Percentiles rank a stretch among this genome's conserved stretches.
Evolutionary conservation across 1,284 basidiomycete species (phyloP).

Genomic region (Apiotrichum veenhuisii): DNA sequence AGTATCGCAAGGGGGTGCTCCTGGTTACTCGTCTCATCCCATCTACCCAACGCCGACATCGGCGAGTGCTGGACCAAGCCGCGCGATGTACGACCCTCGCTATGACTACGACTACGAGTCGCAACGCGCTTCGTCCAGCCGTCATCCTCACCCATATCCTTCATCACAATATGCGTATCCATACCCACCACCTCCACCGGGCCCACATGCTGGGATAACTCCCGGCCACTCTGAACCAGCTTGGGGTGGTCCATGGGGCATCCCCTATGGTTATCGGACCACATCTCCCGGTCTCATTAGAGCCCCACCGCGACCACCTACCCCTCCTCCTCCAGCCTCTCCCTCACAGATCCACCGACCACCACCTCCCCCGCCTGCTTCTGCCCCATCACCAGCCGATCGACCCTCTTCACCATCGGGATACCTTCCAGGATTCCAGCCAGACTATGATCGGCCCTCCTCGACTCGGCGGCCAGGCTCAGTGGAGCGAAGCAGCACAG

Average conservation of each 20-base stretch:
- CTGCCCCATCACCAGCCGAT: slow-evolving; percentile 7
- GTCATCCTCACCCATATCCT: too few relatives aligned
- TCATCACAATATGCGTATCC: too few relatives aligned
- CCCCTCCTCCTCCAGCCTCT: slow-evolving; percentile 15
- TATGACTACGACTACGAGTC: too few relatives aligned
- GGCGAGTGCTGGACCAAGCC: too few relatives aligned
- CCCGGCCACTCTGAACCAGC: background rate
- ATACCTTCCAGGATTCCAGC: slow-evolving; percentile 17
- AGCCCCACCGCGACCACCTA: background rate
- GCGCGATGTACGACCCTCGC: too few relatives aligned
- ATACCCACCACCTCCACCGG: too few relatives aligned
- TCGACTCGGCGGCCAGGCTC: slow-evolving; percentile 1
- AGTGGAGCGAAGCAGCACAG: slow-evolving; percentile 4
- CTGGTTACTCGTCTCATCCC: too few relatives aligned
- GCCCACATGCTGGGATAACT: too few relatives aligned
- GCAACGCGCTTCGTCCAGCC: too few relatives aligned
- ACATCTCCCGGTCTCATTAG: background rate
- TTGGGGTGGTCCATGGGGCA: background rate
- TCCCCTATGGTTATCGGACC: background rate
- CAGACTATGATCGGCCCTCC: slow-evolving; percentile 14
- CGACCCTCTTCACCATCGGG: background rate
- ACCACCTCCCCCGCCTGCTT: slow-evolving; percentile 14
- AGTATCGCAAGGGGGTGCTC: too few relatives aligned
- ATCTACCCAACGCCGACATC: too few relatives aligned
- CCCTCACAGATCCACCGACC: slow-evolving; percentile 13